Base-by-base conservation (phyloP, 495 filamentous ascomycete species). In the Xylaria bambusicola region DNA sequence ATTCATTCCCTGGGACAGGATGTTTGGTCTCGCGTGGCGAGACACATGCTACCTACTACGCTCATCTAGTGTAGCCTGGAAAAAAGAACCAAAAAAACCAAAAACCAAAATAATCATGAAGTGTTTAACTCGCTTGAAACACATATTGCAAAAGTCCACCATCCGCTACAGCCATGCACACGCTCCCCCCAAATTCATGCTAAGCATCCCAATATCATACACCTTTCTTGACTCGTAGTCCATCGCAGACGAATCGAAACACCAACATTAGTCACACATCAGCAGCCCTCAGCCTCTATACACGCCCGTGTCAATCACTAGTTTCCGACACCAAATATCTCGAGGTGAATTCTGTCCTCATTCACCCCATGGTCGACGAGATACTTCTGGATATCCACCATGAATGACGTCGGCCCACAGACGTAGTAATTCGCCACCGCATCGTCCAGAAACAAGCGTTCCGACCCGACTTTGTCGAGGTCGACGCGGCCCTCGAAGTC, bases 381-480 rank as follows among this genome's bases (percentile, higher is more conserved):
- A 40, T 68, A 70, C 9, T 66, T 59, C 58, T 82, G 65, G 26
- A 80, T 75, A 20, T 82, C 81, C 3, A 73, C 68, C 88, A 90
- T 92, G 75, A 91, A 91, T 6, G 61, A 52, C 38, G 76, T 77
- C 0, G 88, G 88, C 1, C 88, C 89, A 56, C 89, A 92, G 59
- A 88, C 71, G 67, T 82, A 91, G 68, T 90, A 92, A 62, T 85
- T 72, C 0, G 88, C 78, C 29, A 64, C 69, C 6, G 72, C 24
- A 62, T 87, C 74, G 45, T 76, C 72, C 8, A 86, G 65, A 67
- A 81, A 84, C 31, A 90, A 69, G 23, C 77, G 68, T 13, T 78
- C 69, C 0, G 63, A 54, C 52, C 81, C 75, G 31, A 90, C 58
- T 67, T 80, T 77, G 54, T 70, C 61, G 33, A 90, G 68, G 58